phyloP scores from a whole-genome alignment of 2,329 filamentous ascomycete species.

The Diplodia mutila region DNA sequence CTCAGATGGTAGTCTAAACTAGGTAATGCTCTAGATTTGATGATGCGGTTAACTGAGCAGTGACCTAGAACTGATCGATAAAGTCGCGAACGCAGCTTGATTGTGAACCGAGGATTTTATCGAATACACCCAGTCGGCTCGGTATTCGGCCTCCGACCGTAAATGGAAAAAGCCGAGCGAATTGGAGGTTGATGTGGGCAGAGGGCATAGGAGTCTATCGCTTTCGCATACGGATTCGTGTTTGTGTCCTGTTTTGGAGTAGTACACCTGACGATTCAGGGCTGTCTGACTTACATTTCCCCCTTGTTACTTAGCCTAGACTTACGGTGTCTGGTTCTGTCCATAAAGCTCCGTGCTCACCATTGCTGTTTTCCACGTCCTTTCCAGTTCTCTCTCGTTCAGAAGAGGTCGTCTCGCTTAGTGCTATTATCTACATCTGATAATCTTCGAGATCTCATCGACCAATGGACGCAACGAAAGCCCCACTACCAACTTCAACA shows the following conservation, averaged over 20 bases:
- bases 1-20: too few relatives aligned
- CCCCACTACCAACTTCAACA: background rate
- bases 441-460: background rate
- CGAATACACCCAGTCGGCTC: background rate
- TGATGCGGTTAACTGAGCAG: too few relatives aligned
- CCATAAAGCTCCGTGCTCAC: background rate
- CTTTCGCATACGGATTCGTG: background rate
- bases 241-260: background rate
- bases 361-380: background rate
- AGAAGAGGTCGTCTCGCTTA: too few relatives aligned
- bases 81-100: too few relatives aligned
- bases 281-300: background rate
- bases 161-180: too few relatives aligned
- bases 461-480: background rate
- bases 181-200: background rate
- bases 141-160: too few relatives aligned
- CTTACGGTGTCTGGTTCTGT: background rate
- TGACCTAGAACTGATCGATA: too few relatives aligned
- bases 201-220: background rate
- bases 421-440: background rate
- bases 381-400: too few relatives aligned
- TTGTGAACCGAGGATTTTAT: background rate
- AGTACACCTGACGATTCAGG: background rate
- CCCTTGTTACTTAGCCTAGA: background rate
- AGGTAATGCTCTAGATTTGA: too few relatives aligned